These are phyloP conservation scores for Fusarium sarcochroum DNA, from an alignment of 2,329 filamentous ascomycete species.

Conservation along the genomic window DNA sequence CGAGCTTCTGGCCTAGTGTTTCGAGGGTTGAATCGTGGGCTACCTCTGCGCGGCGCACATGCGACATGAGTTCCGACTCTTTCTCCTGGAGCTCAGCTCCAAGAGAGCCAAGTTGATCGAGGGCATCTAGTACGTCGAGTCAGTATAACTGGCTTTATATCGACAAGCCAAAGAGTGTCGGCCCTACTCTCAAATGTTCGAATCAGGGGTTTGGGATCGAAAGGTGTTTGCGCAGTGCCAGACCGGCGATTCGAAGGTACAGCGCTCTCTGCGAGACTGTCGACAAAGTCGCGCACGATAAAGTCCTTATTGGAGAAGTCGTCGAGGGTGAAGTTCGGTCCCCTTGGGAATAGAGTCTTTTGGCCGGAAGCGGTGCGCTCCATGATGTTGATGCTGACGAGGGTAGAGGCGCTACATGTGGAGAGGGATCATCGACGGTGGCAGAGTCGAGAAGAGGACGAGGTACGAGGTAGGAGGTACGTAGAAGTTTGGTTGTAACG, in stretches of 20 bases:
- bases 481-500: conserved; percentile 5
- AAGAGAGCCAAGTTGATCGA: conserved; percentile 77
- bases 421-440: conserved; percentile 25
- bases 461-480: no score
- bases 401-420: conserved; percentile 52
- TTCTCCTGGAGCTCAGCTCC: conserved; percentile 89
- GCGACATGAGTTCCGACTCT: conserved; percentile 91
- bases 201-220: conserved; percentile 97
- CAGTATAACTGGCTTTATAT: conserved; percentile 23
- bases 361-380: conserved; percentile 64
- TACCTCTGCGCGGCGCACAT: conserved; percentile 90
- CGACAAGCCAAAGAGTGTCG: neutral
- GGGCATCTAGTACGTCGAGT: conserved; percentile 62
- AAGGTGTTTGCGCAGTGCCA: conserved; percentile 72
- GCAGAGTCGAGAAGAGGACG: conserved; percentile 14
- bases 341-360: conserved; percentile 80
- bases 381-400: conserved; percentile 53
- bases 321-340: conserved; percentile 87
- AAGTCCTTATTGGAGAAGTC: conserved; percentile 93
- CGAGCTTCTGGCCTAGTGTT: conserved; percentile 88
- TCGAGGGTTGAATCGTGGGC: conserved; percentile 94
- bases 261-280: conserved; percentile 88
- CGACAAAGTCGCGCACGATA: conserved; percentile 98
- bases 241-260: conserved; percentile 86
- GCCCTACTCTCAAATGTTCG: conserved; percentile 86